Evolutionary conservation across 441 rosid genomes (phyloP), one percentile per base, ranked within the genome.

Genomic region (Pelargonium citronellum): DNA sequence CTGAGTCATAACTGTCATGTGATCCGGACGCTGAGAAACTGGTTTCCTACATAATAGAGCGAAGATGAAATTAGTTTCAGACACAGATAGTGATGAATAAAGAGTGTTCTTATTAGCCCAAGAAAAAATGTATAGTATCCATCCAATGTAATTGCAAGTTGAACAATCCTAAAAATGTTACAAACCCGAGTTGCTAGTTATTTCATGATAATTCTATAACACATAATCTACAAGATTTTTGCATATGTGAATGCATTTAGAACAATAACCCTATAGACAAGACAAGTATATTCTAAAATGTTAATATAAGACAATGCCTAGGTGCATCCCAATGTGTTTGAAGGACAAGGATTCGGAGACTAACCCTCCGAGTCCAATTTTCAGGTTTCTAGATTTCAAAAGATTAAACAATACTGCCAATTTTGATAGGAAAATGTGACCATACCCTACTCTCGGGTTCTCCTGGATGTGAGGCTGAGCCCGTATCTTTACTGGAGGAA

Each of bases 21-120:
- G 91, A 86, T 66, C 66, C 83, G 13, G 83, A 77, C 37, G 78
- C 51, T 2, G 71, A 75, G 43, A 78, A 71, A 73, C 77, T 81
- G 17, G 78, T 60, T 66, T 78, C 86, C 86, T 84, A 69, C 43
- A 67, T 47, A 34, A 17, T 46, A 64, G 43, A 15, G 24, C 9
- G 60, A 3, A 61, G 19, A 7, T 24, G 10, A 7, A 8, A 34
- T 77, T 68, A 66, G 46, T 67, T 61, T 24, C 60, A 41, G 24
- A 10, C 16, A 66, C 24, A 20, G 69, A 47, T 2, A 12, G 41
- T 43, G 53, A 19, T 8, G 67, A 7, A 17, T 34, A 39, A 66
- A 69, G 53, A n/a, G 39, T 12, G n/a, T 16, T 17, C 24, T 53
- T 53, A 6, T 39, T 53, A 7, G 27, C 27, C 64, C 64, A 60